These are phyloP conservation scores for Hanseniaspora guilliermondii DNA, from an alignment of 805 yeast genomes.

Conservation along the genomic window DNA sequence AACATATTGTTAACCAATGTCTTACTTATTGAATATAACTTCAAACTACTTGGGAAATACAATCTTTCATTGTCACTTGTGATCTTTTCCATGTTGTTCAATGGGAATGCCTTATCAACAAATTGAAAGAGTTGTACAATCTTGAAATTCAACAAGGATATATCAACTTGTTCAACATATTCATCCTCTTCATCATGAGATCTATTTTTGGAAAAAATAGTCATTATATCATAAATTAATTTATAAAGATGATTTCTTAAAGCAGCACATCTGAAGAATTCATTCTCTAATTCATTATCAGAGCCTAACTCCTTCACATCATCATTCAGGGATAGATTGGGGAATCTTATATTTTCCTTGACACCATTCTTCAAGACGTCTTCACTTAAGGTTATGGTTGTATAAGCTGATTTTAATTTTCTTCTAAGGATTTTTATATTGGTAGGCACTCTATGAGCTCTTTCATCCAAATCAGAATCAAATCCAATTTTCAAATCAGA, in stretches of 20 bases:
- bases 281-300: not conserved
- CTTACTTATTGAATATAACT: not conserved
- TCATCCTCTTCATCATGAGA: not conserved
- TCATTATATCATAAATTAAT: not conserved
- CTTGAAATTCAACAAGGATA: not conserved
- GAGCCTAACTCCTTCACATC: not conserved
- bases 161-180: not conserved
- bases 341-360: not conserved
- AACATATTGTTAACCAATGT: not conserved
- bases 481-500: slow-evolving; percentile 23
- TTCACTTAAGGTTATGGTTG: slow-evolving; percentile 6
- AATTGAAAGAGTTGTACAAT: not conserved
- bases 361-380: slow-evolving; percentile 8
- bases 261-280: not conserved
- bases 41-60: not conserved
- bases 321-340: not conserved
- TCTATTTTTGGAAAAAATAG: not conserved
- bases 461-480: slow-evolving; percentile 26
- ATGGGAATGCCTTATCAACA: not conserved
- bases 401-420: not conserved
- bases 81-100: not conserved
- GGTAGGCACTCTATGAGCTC: slow-evolving; percentile 16
- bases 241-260: not conserved
- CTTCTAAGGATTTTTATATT: slow-evolving; percentile 14
- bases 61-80: not conserved